Evolutionary conservation across 495 filamentous ascomycete species (phyloP).

Genomic region (Talaromyces liani): DNA sequence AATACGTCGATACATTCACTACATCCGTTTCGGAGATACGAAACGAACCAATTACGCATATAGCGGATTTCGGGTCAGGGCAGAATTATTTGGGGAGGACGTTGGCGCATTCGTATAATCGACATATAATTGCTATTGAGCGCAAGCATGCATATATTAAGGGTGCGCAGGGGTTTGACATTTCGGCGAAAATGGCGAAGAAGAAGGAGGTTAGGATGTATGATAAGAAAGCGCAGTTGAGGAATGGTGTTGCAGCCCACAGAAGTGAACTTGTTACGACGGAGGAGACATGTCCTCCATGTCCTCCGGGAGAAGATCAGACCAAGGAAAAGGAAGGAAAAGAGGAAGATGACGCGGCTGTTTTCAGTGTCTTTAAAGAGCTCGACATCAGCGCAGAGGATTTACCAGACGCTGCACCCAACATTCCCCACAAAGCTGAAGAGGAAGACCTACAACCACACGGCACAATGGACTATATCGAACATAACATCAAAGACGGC

Average conservation of each 20-base stretch:
- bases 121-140: constrained; percentile 85
- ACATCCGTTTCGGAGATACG: constrained; percentile 48
- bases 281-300: not conserved
- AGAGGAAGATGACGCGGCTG: constrained; percentile 23
- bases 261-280: constrained; percentile 22
- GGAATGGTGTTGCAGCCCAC: constrained; percentile 19
- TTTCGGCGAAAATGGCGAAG: constrained; percentile 60
- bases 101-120: constrained; percentile 74
- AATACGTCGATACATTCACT: constrained; percentile 47
- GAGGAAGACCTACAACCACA: constrained; percentile 12
- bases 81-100: constrained; percentile 93
- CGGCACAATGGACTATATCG: constrained; percentile 45
- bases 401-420: constrained; percentile 13
- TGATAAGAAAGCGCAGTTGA: constrained; percentile 53
- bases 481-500: constrained; percentile 52
- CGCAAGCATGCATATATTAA: constrained; percentile 76
- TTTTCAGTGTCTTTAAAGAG: constrained; percentile 31
- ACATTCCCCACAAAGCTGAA: constrained; percentile 13
- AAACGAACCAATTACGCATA: constrained; percentile 61
- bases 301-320: not conserved
- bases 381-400: constrained; percentile 30
- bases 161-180: constrained; percentile 76
- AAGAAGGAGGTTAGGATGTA: constrained; percentile 55
- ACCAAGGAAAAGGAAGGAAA: not conserved
- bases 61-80: constrained; percentile 92